phyloP scores from a whole-genome alignment of 148 eudicot genomes.

The Nepenthes mirabilis region DNA sequence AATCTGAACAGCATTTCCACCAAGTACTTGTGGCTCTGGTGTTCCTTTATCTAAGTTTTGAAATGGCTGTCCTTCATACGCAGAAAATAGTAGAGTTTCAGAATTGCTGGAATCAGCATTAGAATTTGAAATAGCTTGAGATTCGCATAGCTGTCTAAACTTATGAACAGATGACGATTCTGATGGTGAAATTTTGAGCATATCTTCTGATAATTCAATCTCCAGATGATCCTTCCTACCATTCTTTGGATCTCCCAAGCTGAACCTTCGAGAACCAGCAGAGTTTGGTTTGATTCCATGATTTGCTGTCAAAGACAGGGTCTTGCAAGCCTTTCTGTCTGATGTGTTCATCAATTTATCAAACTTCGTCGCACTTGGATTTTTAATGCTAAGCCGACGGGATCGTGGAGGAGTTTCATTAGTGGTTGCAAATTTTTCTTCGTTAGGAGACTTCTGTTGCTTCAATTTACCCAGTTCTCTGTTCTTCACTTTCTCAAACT shows the following conservation, averaged over 20 bases:
- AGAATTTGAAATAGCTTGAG: not conserved
- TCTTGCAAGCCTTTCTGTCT: slow-evolving; percentile 18
- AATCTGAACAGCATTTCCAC: slow-evolving; percentile 13
- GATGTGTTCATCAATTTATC: slow-evolving; percentile 12
- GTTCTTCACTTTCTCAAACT: too few relatives aligned
- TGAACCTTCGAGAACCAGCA: slow-evolving; percentile 43
- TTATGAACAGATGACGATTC: too few relatives aligned
- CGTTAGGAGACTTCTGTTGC: slow-evolving; percentile 18
- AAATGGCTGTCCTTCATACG: slow-evolving; percentile 1
- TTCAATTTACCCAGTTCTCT: slow-evolving; percentile 4
- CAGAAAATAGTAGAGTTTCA: not conserved
- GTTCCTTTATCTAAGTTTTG: slow-evolving; percentile 23
- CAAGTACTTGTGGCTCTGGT: slow-evolving; percentile 25
- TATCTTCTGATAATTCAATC: slow-evolving; percentile 8
- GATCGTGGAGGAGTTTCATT: slow-evolving; percentile 26
- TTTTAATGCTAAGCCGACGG: slow-evolving; percentile 31
- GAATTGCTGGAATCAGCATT: not conserved
- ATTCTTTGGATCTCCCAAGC: slow-evolving; percentile 48
- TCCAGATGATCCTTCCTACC: slow-evolving; percentile 8
- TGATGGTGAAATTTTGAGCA: not conserved
- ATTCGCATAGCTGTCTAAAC: too few relatives aligned
- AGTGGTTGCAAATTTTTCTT: slow-evolving; percentile 12
- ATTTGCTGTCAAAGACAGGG: slow-evolving; percentile 17
- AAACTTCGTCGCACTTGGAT: slow-evolving; percentile 11
- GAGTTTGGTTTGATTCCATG: slow-evolving; percentile 5